Conservation (phyloP, 2,329 filamentous ascomycete genomes). For the Xylaria sp. region DNA sequence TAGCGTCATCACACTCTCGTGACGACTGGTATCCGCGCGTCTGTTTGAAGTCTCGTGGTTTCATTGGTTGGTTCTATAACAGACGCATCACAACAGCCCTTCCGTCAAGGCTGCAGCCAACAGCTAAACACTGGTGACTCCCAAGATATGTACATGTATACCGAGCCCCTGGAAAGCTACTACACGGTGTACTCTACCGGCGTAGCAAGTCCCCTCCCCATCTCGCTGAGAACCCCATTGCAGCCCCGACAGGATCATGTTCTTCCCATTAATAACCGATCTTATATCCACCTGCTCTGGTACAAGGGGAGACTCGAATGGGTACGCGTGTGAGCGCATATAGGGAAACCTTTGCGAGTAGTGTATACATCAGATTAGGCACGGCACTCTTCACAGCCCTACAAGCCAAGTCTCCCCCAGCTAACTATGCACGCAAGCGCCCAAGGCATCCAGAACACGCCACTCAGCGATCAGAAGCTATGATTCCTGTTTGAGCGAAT, state of each 20-base stretch:
- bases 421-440: slow-evolving; percentile 21
- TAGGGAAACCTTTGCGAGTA: not conserved
- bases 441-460: not conserved
- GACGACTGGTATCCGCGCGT: slow-evolving; percentile 41
- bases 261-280: slow-evolving; percentile 1
- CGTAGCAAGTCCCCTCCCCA: not conserved
- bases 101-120: slow-evolving; percentile 38
- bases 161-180: not conserved
- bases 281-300: not conserved
- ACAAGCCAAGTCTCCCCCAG: slow-evolving; percentile 15
- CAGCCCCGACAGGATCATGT: slow-evolving; percentile 6
- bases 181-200: slow-evolving; percentile 4
- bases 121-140: slow-evolving; percentile 22
- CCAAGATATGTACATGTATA: slow-evolving; percentile 18
- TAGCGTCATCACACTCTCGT: slow-evolving; percentile 21
- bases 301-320: not conserved
- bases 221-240: not conserved
- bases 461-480: not conserved
- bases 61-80: slow-evolving; percentile 37
- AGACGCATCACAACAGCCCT: slow-evolving; percentile 34
- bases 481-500: slow-evolving; percentile 11
- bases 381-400: slow-evolving; percentile 28
- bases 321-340: not conserved
- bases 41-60: slow-evolving; percentile 35
- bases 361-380: not conserved